phyloP scores from a whole-genome alignment of 768 basidiomycete species.

The Tylopilus intermedius region DNA sequence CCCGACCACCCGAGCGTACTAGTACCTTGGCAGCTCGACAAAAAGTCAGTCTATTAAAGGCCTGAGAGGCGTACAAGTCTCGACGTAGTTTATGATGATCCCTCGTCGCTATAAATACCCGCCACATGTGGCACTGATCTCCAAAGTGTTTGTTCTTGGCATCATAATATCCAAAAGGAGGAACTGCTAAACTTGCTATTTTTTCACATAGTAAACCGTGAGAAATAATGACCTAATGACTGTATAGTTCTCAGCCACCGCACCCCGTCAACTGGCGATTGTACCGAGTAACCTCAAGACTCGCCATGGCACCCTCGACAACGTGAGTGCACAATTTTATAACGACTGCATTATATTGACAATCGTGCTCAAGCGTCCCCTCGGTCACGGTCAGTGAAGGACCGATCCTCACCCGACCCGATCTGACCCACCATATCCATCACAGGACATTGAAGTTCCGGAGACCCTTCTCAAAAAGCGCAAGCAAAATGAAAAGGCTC shows the following conservation, averaged over 20 bases:
- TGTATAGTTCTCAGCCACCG: constrained; percentile 41
- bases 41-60: too few species aligned
- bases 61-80: too few species aligned
- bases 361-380: constrained; percentile 35
- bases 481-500: constrained; percentile 94
- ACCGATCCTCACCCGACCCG: neutral
- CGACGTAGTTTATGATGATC: too few species aligned
- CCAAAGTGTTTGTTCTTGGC: too few species aligned
- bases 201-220: constrained; percentile 9
- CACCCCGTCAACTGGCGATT: neutral
- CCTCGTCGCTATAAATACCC: too few species aligned
- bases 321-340: constrained; percentile 38
- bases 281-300: constrained; percentile 34
- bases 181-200: too few species aligned
- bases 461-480: constrained; percentile 99
- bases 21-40: too few species aligned
- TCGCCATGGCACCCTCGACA: constrained; percentile 46
- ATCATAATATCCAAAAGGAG: too few species aligned
- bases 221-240: constrained; percentile 27
- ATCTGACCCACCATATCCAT: constrained; percentile 8
- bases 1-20: too few species aligned
- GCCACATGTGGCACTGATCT: too few species aligned
- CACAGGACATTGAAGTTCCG: constrained; percentile 89
- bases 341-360: constrained; percentile 1
- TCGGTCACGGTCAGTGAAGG: constrained; percentile 40